phyloP scores from a whole-genome alignment of 2,329 filamentous ascomycete species.

The Chaetomium sp. region DNA sequence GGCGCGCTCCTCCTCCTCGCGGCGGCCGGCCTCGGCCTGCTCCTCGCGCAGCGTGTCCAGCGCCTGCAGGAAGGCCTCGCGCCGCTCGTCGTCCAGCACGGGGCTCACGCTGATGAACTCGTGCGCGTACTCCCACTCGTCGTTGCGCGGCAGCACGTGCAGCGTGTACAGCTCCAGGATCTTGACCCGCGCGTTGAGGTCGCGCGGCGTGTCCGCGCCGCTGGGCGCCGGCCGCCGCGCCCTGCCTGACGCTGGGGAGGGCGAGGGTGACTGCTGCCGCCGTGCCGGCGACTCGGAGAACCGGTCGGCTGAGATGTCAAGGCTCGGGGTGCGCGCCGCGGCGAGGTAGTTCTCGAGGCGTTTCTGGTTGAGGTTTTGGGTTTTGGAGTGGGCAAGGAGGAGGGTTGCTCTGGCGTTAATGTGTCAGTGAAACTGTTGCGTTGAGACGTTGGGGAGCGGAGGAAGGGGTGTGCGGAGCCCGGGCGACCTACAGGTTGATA shows the following conservation, averaged over 20 bases:
- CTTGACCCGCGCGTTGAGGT: slow-evolving; percentile 82
- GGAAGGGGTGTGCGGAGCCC: background rate
- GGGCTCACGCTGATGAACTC: slow-evolving; percentile 88
- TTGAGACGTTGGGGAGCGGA: background rate
- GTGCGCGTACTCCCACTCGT: slow-evolving; percentile 93
- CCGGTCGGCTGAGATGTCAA: slow-evolving; percentile 68
- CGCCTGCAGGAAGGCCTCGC: slow-evolving; percentile 85
- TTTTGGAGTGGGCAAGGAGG: slow-evolving; percentile 83
- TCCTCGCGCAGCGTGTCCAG: slow-evolving; percentile 84
- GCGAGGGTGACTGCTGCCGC: slow-evolving; percentile 40
- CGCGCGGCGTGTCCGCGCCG: slow-evolving; percentile 79
- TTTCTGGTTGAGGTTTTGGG: slow-evolving; percentile 82
- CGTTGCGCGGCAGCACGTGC: slow-evolving; percentile 89
- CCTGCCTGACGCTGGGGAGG: slow-evolving; percentile 45
- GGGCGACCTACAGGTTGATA: slow-evolving; percentile 71
- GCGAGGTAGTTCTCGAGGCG: slow-evolving; percentile 88
- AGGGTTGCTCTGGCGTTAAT: slow-evolving; percentile 72
- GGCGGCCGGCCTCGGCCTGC: slow-evolving; percentile 69
- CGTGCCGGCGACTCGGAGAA: slow-evolving; percentile 52
- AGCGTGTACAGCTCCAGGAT: slow-evolving; percentile 94
- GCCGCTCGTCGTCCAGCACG: slow-evolving; percentile 86
- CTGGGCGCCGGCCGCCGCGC: slow-evolving; percentile 45
- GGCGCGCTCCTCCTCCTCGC: slow-evolving; percentile 60
- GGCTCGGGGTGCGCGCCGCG: slow-evolving; percentile 69
- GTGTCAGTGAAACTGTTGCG: slow-evolving; percentile 19